These are phyloP conservation scores for Jamesozyma piceae DNA, from an alignment of 805 yeast species.

Conservation along the genomic window DNA sequence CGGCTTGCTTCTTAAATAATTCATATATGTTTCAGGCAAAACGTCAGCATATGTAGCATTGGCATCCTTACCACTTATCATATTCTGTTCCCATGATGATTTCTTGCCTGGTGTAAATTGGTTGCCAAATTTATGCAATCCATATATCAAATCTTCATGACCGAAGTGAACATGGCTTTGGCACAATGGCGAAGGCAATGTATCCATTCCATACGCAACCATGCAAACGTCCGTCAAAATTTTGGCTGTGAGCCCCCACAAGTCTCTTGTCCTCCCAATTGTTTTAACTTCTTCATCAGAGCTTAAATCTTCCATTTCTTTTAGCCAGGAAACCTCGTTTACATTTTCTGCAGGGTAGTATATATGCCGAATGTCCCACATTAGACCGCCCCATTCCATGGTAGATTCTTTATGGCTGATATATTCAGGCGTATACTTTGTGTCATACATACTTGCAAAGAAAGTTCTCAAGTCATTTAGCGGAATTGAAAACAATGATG, in stretches of 20 bases:
- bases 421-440: constrained; percentile 26
- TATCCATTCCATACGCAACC: constrained; percentile 44
- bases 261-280: constrained; percentile 44
- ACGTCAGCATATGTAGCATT: constrained; percentile 27
- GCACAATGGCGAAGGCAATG: neutral
- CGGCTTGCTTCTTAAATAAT: constrained; percentile 2
- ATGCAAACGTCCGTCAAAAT: constrained; percentile 63
- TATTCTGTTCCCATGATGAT: constrained; percentile 43
- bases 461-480: constrained; percentile 43
- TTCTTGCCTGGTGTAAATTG: constrained; percentile 44
- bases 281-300: constrained; percentile 41
- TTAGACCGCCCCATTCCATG: constrained; percentile 63
- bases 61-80: constrained; percentile 35
- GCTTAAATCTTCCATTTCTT: constrained; percentile 49
- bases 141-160: constrained; percentile 58
- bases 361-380: constrained; percentile 56
- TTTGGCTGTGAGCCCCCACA: constrained; percentile 80
- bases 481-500: constrained; percentile 64
- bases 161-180: constrained; percentile 4
- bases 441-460: constrained; percentile 11
- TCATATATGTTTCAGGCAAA: constrained; percentile 22
- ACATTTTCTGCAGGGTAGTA: constrained; percentile 47
- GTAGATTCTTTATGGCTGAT: constrained; percentile 24
- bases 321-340: constrained; percentile 56
- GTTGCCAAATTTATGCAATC: constrained; percentile 43